Evolutionary conservation across 768 basidiomycete genomes (phyloP), one percentile per base, ranked within the genome.

Genomic region (Tubosaeta sp.): DNA sequence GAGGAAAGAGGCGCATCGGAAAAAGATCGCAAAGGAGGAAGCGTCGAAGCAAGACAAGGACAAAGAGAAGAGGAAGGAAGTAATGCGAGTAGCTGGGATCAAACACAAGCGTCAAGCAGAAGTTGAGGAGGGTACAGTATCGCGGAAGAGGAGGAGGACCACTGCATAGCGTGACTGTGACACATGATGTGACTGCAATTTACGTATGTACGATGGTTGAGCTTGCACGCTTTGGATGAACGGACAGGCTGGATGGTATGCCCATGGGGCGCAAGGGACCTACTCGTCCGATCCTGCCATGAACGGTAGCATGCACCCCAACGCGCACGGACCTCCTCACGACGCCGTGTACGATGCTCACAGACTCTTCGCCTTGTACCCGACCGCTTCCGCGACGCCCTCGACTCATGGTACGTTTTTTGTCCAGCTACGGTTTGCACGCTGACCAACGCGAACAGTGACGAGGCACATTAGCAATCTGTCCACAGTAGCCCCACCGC

Each of bases 361-460:
- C 56, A 70, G 77, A 48, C 68, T 91, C 25, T 74, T 88, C 43
- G 78, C 81, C 5, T 73, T 79, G 32, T 91, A 88, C 65, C 86
- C 89, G 35, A 76, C 85, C 61, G 85, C 85, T 35, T 89, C 88
- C 53, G 83, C 85, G 26, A 86, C 84, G 5, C 87, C 88, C n/a
- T 79, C 86, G 8, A 75, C 81, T 34, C 88, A 91, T 63, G 86
- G 89, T 88, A 63, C 70, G 32, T 42, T 35, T 11, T 35, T 13
- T 10, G 17, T 27, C 31, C 6, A 27, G 38, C 53, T 46, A 29
- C 43, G 29, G 46, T 57, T 10, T 56, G 5, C 11, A 27, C 5
- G 55, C 54, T 64, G 57, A 63, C 63, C 59, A 49, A 63, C 1
- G 12, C n/a, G 57, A 26, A 41, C 53, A 91, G 89, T 85, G 39